Evolutionary conservation across 2,329 filamentous ascomycete species (phyloP).

Genomic region (Emericellopsis atlantica): DNA sequence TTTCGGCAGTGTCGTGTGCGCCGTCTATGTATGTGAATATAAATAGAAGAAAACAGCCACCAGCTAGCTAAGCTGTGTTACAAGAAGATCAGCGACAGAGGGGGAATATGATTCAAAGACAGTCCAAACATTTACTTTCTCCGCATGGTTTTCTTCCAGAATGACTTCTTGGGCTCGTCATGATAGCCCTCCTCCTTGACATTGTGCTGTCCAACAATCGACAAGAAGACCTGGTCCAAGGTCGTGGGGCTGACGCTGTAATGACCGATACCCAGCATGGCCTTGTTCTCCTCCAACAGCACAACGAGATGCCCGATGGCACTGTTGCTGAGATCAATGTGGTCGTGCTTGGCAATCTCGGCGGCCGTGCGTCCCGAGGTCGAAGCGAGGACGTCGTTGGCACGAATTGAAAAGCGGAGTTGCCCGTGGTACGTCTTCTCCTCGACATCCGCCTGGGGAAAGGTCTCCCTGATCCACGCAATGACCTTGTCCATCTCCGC

Average conservation of each 20-base stretch:
- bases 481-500: constrained; percentile 56
- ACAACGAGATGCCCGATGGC: constrained; percentile 60
- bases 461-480: constrained; percentile 47
- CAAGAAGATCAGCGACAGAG: background rate
- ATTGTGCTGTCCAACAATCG: constrained; percentile 70
- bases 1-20: too few species aligned
- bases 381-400: constrained; percentile 20
- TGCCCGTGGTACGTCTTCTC: constrained; percentile 73
- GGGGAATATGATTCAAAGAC: background rate
- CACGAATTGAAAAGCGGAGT: constrained; percentile 68
- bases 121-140: background rate
- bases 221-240: constrained; percentile 81
- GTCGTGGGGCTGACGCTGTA: constrained; percentile 82
- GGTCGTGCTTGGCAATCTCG: constrained; percentile 7
- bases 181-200: constrained; percentile 60
- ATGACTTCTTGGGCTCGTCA: constrained; percentile 11
- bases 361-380: constrained; percentile 9
- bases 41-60: too few species aligned
- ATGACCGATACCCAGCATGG: constrained; percentile 61
- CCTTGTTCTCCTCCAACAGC: constrained; percentile 58
- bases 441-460: constrained; percentile 57
- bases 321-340: constrained; percentile 20
- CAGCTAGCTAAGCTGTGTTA: too few species aligned
- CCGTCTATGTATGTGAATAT: too few species aligned
- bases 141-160: constrained; percentile 5